A percentile compares a stretch with the other conserved stretches of the same genome.
Conservation (phyloP, 306 rosid species). For the Herpetospermum pedunculosum region DNA sequence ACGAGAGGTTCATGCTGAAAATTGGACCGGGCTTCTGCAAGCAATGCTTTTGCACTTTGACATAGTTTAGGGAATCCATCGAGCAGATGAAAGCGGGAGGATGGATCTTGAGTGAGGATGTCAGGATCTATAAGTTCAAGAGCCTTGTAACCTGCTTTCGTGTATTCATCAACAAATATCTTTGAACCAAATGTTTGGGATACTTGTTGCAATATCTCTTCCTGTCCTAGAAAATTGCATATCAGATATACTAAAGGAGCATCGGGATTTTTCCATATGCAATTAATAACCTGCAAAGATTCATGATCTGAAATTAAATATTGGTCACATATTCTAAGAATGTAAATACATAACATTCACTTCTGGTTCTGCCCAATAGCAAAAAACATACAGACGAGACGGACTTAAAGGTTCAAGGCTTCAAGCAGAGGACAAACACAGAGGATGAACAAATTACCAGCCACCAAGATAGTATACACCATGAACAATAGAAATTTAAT, state of each 20-base stretch:
- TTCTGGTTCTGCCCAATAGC: background rate
- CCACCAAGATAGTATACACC: background rate
- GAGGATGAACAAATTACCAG: background rate
- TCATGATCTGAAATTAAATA: background rate
- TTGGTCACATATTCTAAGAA: background rate
- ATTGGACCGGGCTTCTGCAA: slow-evolving; percentile 37
- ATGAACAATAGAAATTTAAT: background rate
- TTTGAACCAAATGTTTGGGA: slow-evolving; percentile 60
- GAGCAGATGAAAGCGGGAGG: slow-evolving; percentile 54
- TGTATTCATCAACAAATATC: slow-evolving; percentile 47
- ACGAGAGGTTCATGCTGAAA: slow-evolving; percentile 51
- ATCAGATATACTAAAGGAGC: slow-evolving; percentile 42
- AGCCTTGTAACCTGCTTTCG: slow-evolving; percentile 37
- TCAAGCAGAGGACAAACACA: background rate
- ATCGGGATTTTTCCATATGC: slow-evolving; percentile 81
- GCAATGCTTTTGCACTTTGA: slow-evolving; percentile 41
- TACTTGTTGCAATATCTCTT: slow-evolving; percentile 51
- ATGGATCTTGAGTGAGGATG: slow-evolving; percentile 49
- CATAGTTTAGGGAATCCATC: slow-evolving; percentile 54
- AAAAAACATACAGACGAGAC: background rate
- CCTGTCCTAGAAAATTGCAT: slow-evolving; percentile 71
- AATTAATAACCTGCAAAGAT: slow-evolving; percentile 47
- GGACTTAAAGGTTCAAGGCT: background rate
- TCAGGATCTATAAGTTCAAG: slow-evolving; percentile 41
- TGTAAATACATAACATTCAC: background rate